These are phyloP conservation scores for Pinus tabuliformis DNA, from an alignment of 75 land plant species.

Conservation along the genomic window DNA sequence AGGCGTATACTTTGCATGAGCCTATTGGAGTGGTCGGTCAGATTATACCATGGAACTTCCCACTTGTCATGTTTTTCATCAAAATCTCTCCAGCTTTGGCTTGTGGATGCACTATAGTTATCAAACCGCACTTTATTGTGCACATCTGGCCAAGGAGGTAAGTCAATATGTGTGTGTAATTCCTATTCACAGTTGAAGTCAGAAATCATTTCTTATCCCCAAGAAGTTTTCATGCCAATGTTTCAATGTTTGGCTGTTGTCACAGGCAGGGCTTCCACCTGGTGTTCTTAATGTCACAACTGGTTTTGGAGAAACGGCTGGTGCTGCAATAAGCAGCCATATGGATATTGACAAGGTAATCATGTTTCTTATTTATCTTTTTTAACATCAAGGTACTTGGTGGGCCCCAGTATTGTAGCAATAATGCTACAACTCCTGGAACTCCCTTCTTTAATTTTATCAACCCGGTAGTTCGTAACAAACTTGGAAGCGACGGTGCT, in stretches of 20 bases:
- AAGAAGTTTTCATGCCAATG: neutral
- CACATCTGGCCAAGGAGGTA: conserved; percentile 72
- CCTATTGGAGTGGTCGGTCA: conserved; percentile 80
- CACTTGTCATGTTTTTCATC: conserved; percentile 49
- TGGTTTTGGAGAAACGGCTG: conserved; percentile 84
- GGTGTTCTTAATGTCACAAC: conserved; percentile 87
- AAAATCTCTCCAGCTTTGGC: conserved; percentile 79
- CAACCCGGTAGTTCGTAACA: no score
- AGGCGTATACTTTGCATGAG: conserved; percentile 57
- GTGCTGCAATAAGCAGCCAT: conserved; percentile 77
- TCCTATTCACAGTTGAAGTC: neutral
- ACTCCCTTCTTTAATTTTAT: no score
- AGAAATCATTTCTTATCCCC: neutral
- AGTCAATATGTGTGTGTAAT: neutral
- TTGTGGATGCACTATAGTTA: conserved; percentile 65
- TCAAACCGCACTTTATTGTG: conserved; percentile 78
- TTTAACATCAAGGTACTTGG: no score
- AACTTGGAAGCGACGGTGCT: no score
- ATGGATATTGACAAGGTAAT: conserved; percentile 89
- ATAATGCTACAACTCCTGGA: no score
- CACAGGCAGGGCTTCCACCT: conserved; percentile 83
- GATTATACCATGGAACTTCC: conserved; percentile 88
- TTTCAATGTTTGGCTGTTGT: neutral
- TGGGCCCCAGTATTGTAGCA: no score
- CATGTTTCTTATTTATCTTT: neutral